These are phyloP conservation scores for Cyclotella baltica DNA, from an alignment of 108 stramenopile genomes.

Conservation along the genomic window DNA sequence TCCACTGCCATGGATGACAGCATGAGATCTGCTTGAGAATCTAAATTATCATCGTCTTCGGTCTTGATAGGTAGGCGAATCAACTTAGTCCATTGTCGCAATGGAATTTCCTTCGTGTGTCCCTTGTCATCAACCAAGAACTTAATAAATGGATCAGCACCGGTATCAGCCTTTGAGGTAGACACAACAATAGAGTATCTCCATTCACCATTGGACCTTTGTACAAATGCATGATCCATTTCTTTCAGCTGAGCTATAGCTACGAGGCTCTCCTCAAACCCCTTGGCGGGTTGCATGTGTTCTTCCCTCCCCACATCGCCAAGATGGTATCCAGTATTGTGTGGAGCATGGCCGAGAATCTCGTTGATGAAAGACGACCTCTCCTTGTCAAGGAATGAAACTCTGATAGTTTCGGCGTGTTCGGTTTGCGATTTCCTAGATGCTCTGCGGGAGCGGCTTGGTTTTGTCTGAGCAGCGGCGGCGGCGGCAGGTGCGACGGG, in stretches of 20 bases:
- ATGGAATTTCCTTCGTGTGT: conserved; percentile 14
- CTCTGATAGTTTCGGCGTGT: neutral
- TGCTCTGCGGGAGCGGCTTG: too few species aligned
- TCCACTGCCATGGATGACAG: conserved; percentile 5
- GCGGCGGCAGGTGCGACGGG: neutral
- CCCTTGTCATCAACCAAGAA: conserved; percentile 16
- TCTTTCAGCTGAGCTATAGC: conserved; percentile 20
- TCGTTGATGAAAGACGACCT: neutral
- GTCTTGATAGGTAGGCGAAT: neutral
- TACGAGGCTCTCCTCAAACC: conserved; percentile 18
- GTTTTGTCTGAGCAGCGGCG: neutral
- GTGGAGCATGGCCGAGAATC: neutral
- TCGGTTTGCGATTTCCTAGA: too few species aligned
- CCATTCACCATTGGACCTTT: conserved; percentile 12
- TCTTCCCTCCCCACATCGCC: conserved; percentile 9
- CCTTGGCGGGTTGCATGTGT: neutral
- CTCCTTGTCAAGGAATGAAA: neutral
- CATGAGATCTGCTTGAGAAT: conserved; percentile 2
- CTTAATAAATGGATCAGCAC: neutral
- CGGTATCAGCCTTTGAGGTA: neutral
- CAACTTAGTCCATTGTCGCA: conserved; percentile 18
- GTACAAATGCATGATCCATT: conserved; percentile 10
- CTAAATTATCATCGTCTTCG: neutral
- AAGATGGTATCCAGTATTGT: neutral
- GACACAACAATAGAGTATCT: conserved; percentile 11